These are phyloP conservation scores for Suhomyces taliae DNA, from an alignment of 1,139 yeast genomes.

Conservation along the genomic window DNA sequence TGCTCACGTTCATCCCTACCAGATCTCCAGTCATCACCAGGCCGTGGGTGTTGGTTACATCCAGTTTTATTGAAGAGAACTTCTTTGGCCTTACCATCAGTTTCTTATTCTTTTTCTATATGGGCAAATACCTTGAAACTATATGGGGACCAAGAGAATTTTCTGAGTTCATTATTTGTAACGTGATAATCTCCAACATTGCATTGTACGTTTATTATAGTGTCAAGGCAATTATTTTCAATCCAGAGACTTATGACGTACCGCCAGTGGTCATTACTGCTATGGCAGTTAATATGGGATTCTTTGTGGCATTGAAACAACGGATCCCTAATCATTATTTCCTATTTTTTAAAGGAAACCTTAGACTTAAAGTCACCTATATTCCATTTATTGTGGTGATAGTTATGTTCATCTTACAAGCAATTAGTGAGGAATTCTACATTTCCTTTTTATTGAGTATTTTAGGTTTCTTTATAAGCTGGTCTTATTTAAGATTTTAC, in stretches of 20 bases:
- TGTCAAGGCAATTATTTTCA: slow-evolving; percentile 28
- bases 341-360: slow-evolving; percentile 38
- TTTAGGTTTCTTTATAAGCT: slow-evolving; percentile 37
- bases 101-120: slow-evolving; percentile 29
- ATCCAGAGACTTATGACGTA: slow-evolving; percentile 15
- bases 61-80: slow-evolving; percentile 37
- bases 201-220: slow-evolving; percentile 35
- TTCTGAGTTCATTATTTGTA: slow-evolving; percentile 27
- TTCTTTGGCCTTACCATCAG: slow-evolving; percentile 29
- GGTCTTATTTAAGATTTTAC: slow-evolving; percentile 42
- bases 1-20: slow-evolving; percentile 41
- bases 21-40: slow-evolving; percentile 36
- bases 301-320: slow-evolving; percentile 46
- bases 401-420: slow-evolving; percentile 19
- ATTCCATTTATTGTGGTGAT: slow-evolving; percentile 36
- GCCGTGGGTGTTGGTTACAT: slow-evolving; percentile 42
- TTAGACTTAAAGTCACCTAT: slow-evolving; percentile 39
- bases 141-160: slow-evolving; percentile 41
- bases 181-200: slow-evolving; percentile 33
- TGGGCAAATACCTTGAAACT: slow-evolving; percentile 40
- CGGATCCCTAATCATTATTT: slow-evolving; percentile 46
- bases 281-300: slow-evolving; percentile 42
- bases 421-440: slow-evolving; percentile 31
- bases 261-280: slow-evolving; percentile 41
- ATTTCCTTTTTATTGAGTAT: slow-evolving; percentile 27